A percentile compares a stretch with the other conserved stretches of the same genome.
Conservation (phyloP, 306 rosid genomes). For the Ceratonia siliqua region DNA sequence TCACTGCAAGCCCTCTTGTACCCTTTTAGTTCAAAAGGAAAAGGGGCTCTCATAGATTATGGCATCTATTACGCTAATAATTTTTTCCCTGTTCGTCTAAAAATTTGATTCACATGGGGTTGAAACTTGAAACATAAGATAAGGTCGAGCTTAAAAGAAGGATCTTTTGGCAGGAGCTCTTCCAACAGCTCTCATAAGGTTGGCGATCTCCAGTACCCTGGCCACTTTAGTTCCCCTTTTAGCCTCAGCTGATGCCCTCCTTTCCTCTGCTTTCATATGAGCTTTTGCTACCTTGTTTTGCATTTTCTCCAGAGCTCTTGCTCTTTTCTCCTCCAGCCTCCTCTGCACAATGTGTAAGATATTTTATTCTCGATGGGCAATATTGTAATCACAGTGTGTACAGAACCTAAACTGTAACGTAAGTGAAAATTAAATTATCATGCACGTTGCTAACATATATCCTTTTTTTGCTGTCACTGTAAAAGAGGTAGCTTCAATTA, state of each 20-base stretch:
- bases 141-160: constrained; percentile 50
- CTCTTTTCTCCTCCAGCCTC: constrained; percentile 90
- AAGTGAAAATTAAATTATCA: not conserved
- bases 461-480: not conserved
- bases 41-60: constrained; percentile 38
- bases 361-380: constrained; percentile 12
- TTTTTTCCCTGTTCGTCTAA: constrained; percentile 2
- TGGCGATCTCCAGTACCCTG: constrained; percentile 68
- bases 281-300: constrained; percentile 85
- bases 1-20: constrained; percentile 30
- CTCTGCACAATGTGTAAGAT: constrained; percentile 57
- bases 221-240: constrained; percentile 93
- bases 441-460: constrained; percentile 18
- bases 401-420: not conserved
- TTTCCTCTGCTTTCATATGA: constrained; percentile 84
- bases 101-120: constrained; percentile 1
- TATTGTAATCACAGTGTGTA: not conserved
- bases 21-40: constrained; percentile 38
- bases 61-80: constrained; percentile 25
- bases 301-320: constrained; percentile 86
- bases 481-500: constrained; percentile 25
- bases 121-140: not conserved
- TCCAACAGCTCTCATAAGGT: constrained; percentile 91
- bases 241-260: constrained; percentile 86
- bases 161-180: constrained; percentile 86